Percentiles rank a stretch among this genome's conserved stretches.
These are phyloP conservation scores for Quercus glauca DNA, from an alignment of 306 rosid genomes.

Conservation along the genomic window DNA sequence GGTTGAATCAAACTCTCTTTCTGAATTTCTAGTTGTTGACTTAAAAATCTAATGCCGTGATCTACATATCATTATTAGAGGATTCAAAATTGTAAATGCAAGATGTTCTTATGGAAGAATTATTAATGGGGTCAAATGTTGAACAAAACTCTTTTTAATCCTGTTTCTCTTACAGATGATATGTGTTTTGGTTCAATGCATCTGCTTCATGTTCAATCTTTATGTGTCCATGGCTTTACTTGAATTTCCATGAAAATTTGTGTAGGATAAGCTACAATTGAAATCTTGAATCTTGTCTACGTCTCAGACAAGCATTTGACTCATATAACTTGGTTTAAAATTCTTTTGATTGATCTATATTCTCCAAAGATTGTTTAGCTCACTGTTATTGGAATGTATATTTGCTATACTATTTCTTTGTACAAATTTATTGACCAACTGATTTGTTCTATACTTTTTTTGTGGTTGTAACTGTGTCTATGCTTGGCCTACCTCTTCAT, in stretches of 20 bases:
- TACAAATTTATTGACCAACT: neutral
- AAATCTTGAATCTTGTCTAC: neutral
- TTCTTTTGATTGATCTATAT: neutral
- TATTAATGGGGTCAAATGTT: neutral
- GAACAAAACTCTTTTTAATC: neutral
- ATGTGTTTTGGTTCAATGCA: neutral
- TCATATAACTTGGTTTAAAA: neutral
- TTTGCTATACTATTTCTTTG: neutral
- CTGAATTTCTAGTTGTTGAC: neutral
- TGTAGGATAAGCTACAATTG: neutral
- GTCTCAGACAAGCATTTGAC: neutral
- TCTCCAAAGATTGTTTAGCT: neutral
- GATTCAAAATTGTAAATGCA: neutral
- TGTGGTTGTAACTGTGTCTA: slow-evolving; percentile 24
- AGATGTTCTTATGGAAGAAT: neutral
- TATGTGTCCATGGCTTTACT: neutral
- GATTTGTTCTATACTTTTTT: slow-evolving; percentile 13
- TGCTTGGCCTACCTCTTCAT: slow-evolving; percentile 25
- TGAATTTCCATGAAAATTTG: neutral
- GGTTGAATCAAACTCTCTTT: neutral
- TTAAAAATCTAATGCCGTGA: neutral
- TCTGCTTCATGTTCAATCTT: neutral
- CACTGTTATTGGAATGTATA: neutral
- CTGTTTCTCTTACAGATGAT: neutral
- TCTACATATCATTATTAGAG: neutral